Percentiles rank a stretch among this genome's conserved stretches.
These are phyloP conservation scores for Epichloe coenophiala DNA, from an alignment of 2,329 filamentous ascomycete genomes.

Conservation along the genomic window DNA sequence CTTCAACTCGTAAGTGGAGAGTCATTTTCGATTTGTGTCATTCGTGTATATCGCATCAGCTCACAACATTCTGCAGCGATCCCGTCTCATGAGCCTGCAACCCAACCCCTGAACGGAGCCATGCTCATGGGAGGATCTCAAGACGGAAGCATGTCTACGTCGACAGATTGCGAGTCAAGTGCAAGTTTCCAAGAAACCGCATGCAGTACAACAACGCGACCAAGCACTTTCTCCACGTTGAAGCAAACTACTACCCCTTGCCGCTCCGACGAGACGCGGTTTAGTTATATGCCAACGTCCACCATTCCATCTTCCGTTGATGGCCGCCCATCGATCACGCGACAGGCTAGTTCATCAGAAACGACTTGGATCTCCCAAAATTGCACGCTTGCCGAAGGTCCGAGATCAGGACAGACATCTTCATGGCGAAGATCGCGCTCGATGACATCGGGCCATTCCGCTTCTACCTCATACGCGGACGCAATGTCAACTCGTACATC, in stretches of 20 bases:
- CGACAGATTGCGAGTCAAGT: slow-evolving; percentile 1
- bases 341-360: background rate
- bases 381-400: background rate
- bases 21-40: background rate
- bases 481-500: background rate
- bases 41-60: background rate
- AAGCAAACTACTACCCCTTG: background rate
- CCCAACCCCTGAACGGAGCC: background rate
- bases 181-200: background rate
- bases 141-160: background rate
- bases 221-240: background rate
- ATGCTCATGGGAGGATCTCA: background rate
- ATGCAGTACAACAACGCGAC: background rate
- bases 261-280: background rate
- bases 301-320: background rate
- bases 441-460: background rate
- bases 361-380: background rate
- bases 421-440: background rate
- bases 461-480: background rate
- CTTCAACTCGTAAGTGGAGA: background rate
- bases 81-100: background rate
- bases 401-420: background rate
- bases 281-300: background rate
- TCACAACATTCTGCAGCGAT: background rate
- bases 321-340: background rate